Evolutionary conservation across 2,329 filamentous ascomycete genomes (phyloP), one percentile per base, ranked within the genome.

Genomic region (Zymoseptoria ardabiliae): DNA sequence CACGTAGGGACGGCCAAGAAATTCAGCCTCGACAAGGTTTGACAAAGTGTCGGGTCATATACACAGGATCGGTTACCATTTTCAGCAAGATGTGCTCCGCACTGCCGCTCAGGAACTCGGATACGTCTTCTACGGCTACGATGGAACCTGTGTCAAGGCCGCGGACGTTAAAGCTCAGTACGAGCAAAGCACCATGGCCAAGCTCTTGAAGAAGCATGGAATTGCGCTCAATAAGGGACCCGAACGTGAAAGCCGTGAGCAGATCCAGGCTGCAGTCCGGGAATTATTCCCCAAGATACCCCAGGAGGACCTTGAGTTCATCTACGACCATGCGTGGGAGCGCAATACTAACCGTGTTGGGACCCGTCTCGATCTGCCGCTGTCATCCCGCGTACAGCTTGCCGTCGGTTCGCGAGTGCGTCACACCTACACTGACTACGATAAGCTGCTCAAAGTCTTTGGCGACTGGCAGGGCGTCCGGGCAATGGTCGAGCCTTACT

Each of bases 231-330:
- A 63, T 48, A 22, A 59, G 21, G 35, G 45, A 17, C 69, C 54
- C 72, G 70, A 63, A 73, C 78, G 71, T 70, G 70, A 72, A 55
- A 65, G 59, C 6, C 58, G 61, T 60, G 78, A 80, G n/a, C 79
- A 84, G 67, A 81, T 85, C 54, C 76, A 79, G 60, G 79, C 81
- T 56, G 81, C 82, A 10, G 81, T 87, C 54, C 81, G 77, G 61
- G 84, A 87, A 66, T 74, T 86, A 25, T 86, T 86, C 64, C 84
- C 84, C 3, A 84, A 81, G 61, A 85, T 86, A 23, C 84, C 84
- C 2, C 78, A 82, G 55, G 75, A 77, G 57, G 82, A 85, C 68
- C 68, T 85, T 9, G 76, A 80, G 53, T 76, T 79, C 56, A 85
- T 87, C 59, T 80, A 85, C 63, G 78, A 80, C 61, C 83, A 81